A percentile compares a stretch with the other conserved stretches of the same genome.
phyloP scores from a whole-genome alignment of 805 yeast genomes.

The Pichia exigua region DNA sequence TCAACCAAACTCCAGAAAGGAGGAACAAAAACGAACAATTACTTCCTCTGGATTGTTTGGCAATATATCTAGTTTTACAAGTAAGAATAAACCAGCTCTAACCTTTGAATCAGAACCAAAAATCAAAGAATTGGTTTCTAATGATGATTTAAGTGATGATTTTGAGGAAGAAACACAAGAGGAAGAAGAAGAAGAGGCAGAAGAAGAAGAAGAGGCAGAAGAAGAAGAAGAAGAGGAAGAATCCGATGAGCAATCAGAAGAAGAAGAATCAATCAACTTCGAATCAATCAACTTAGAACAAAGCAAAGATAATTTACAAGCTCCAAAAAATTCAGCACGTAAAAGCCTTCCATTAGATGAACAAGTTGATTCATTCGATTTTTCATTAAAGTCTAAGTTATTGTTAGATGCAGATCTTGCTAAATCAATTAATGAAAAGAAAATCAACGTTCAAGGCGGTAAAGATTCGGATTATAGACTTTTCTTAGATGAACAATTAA shows the following conservation, averaged over 20 bases:
- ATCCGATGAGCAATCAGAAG: too few relatives aligned
- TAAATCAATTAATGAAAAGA: neutral
- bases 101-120: neutral
- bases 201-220: neutral
- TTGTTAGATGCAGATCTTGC: neutral
- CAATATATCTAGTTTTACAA: neutral
- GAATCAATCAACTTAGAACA: neutral
- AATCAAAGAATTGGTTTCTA: constrained; percentile 4
- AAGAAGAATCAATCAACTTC: neutral
- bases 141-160: constrained; percentile 1
- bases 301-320: too few relatives aligned
- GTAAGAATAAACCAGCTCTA: neutral
- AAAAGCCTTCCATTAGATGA: constrained; percentile 1
- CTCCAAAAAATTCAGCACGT: neutral
- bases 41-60: neutral
- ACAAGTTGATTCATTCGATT: neutral
- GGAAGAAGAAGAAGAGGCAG: neutral
- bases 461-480: neutral
- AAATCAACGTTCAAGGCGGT: neutral
- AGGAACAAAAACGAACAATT: neutral
- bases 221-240: neutral
- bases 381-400: neutral
- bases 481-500: neutral
- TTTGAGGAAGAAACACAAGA: neutral
- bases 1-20: neutral